Base-by-base conservation (phyloP, 257 asterid species). In the Cynanchum wilfordii region DNA sequence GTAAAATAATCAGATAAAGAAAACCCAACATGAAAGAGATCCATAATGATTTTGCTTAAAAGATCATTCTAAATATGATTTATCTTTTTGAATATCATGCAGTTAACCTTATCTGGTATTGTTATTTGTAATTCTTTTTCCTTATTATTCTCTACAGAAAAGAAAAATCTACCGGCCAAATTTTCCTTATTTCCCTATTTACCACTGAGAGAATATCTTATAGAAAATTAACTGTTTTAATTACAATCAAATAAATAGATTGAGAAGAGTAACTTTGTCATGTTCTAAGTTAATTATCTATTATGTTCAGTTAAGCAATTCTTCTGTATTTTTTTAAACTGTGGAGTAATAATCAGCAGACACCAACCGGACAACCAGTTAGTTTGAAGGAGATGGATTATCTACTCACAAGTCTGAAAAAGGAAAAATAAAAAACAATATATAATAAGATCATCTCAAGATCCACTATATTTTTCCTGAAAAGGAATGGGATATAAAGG, bases 341-440 rank as follows among this genome's bases (percentile, higher is more conserved):
- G 11, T 56, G 27, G 3, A 2, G 64, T 11, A 25, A 24, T 5
- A 62, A 29, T 60, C 11, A 24, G 64, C 38, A 57, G 38, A 33
- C 38, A 33, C 38, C 38, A 33, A 33, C 38, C 38, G 38, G 38
- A 33, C 38, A 9, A 64, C 62, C 57, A 71, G 67, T 10, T 33
- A 69, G 15, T 42, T 69, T 40, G 56, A 71, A 57, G 56, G 15
- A 12, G 64, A 20, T n/a, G 40, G 75, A 56, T 57, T 57, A 71
- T 64, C 57, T 57, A 19, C 19, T 4, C 29, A n/a, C 0, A 20
- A 70, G 9, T 10, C 20, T 13, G 25, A 38, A 22, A n/a, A 42
- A 42, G 1, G 2, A 7, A 42, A 56, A 45, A 72, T 13, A n/a
- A 56, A 59, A 72, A 45, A 17, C 47, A 24, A 58, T 29, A 44